Evolutionary conservation across 805 yeast species (phyloP).

Genomic region (Teunomyces gatunensis): DNA sequence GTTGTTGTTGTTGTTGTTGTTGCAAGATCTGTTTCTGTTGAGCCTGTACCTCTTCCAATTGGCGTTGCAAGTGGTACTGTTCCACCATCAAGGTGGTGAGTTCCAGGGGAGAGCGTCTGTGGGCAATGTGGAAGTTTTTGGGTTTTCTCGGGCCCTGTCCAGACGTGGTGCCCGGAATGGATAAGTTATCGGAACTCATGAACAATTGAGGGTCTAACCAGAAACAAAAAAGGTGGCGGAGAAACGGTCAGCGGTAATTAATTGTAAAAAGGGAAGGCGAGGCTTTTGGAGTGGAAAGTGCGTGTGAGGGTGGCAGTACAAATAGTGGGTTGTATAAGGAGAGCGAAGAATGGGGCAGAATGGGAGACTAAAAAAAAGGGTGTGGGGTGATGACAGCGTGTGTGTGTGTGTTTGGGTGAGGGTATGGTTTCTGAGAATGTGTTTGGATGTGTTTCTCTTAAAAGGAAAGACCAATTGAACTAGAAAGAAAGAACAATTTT

Average conservation of each 20-base stretch:
- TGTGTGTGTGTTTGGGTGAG: neutral
- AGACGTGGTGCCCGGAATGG: conserved; percentile 7
- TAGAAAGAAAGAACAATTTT: neutral
- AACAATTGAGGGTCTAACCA: conserved; percentile 5
- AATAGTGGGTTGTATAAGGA: neutral
- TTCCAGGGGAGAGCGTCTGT: conserved; percentile 93
- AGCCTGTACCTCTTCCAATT: conserved; percentile 84
- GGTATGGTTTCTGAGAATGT: neutral
- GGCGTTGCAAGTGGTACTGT: conserved; percentile 85
- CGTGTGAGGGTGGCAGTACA: neutral
- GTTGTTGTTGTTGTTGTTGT: conserved; percentile 49
- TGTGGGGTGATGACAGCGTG: neutral
- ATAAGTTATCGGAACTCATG: conserved; percentile 8
- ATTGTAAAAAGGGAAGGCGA: no score
- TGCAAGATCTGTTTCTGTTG: conserved; percentile 88
- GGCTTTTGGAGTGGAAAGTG: no score
- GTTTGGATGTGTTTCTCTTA: conserved; percentile 1
- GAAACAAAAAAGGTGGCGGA: neutral
- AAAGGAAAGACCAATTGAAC: neutral
- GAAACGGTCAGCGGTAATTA: neutral
- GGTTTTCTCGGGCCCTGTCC: conserved; percentile 18
- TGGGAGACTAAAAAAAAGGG: neutral
- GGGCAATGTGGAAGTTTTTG: conserved; percentile 79
- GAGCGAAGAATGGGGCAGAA: neutral
- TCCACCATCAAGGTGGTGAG: conserved; percentile 90